phyloP scores from a whole-genome alignment of 305 asterid genomes.

The Withania somnifera region DNA sequence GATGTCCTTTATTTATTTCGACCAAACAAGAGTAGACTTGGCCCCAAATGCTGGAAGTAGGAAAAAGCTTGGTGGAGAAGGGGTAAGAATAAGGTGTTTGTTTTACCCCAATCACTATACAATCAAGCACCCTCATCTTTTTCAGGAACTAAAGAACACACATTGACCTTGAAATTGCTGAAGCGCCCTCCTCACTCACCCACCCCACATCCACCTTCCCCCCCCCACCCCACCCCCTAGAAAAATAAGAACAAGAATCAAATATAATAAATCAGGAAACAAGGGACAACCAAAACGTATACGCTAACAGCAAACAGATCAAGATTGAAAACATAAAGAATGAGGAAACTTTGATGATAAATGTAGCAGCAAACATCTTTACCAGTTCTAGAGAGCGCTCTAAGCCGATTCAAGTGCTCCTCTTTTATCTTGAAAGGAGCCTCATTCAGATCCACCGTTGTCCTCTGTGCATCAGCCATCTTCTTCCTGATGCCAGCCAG shows the following conservation, averaged over 20 bases:
- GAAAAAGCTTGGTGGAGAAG: neutral
- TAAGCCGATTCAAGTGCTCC: constrained; percentile 77
- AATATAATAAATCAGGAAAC: neutral
- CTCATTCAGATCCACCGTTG: constrained; percentile 76
- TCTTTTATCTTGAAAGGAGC: constrained; percentile 84
- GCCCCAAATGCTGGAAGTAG: neutral
- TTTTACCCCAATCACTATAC: neutral
- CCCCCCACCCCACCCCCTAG: neutral
- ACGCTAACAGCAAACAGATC: neutral
- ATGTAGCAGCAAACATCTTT: neutral
- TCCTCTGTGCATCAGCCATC: constrained; percentile 33
- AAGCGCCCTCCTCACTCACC: neutral
- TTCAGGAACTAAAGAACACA: neutral
- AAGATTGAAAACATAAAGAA: neutral
- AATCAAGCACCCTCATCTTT: neutral
- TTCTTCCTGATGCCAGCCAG: constrained; percentile 29
- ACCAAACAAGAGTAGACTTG: neutral
- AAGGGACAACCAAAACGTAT: neutral
- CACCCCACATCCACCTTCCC: too few species aligned
- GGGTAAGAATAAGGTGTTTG: neutral
- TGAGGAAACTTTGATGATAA: neutral
- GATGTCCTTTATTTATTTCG: neutral
- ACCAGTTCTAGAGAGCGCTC: constrained; percentile 94
- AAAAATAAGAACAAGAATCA: neutral
- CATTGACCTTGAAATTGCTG: neutral